Conservation (phyloP, 345 rosid species). For the Balakata baccata region DNA sequence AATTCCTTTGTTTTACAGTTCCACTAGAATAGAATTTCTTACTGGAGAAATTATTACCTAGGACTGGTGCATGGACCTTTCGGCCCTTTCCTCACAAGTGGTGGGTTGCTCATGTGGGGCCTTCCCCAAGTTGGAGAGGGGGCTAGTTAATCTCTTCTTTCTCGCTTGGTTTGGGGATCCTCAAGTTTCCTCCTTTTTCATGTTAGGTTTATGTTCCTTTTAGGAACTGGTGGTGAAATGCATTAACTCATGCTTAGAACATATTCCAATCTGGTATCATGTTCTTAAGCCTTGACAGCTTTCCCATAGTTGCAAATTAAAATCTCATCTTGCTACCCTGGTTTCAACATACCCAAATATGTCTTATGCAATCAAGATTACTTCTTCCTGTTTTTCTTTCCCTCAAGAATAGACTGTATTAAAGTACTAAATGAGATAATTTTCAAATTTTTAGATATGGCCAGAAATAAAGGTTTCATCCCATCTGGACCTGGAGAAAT, state of each 20-base stretch:
- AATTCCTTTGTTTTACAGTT: neutral
- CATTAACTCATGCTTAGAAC: neutral
- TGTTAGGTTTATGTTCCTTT: neutral
- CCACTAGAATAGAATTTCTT: conserved; percentile 3
- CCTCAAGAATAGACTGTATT: neutral
- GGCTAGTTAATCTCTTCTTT: neutral
- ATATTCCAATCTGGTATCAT: neutral
- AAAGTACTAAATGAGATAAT: neutral
- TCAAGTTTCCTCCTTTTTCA: neutral
- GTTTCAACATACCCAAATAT: too few relatives aligned
- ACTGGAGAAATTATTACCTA: neutral
- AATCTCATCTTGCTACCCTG: neutral
- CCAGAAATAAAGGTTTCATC: conserved; percentile 91
- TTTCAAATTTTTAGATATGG: conserved; percentile 62
- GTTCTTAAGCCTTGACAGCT: neutral
- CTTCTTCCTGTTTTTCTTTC: too few relatives aligned
- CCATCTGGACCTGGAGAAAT: conserved; percentile 98
- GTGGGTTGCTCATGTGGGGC: neutral
- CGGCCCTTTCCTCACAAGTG: neutral
- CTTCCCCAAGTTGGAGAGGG: neutral
- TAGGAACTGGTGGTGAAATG: neutral
- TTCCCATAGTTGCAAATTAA: neutral
- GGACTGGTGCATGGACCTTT: neutral
- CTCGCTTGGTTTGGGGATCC: neutral
- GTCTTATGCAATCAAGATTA: too few relatives aligned